Percentiles rank a stretch among this genome's conserved stretches.
Evolutionary conservation across 768 basidiomycete genomes (phyloP).

Genomic region (Leccinum truebloodii): DNA sequence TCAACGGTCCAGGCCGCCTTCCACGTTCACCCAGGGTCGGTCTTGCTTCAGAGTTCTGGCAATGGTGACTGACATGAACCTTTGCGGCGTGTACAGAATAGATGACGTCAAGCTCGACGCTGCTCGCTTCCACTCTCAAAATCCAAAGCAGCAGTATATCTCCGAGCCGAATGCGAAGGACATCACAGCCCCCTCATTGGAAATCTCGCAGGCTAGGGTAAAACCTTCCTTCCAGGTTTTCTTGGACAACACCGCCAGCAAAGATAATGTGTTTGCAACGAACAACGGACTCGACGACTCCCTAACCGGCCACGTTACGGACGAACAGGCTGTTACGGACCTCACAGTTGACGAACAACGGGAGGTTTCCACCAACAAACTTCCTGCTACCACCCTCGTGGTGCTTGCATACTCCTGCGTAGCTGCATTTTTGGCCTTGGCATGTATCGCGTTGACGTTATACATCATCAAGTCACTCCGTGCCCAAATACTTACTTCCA

Average conservation of each 20-base stretch:
- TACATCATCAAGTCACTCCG: constrained; percentile 24
- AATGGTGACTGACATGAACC: constrained; percentile 14
- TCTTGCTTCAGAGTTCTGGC: constrained; percentile 18
- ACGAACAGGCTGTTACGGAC: not conserved
- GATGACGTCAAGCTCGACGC: constrained; percentile 22
- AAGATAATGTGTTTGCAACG: constrained; percentile 22
- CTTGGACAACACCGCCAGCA: constrained; percentile 25
- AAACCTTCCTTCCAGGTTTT: constrained; percentile 22
- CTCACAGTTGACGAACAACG: not conserved
- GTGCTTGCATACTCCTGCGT: constrained; percentile 30
- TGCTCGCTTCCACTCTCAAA: constrained; percentile 34
- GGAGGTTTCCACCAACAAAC: not conserved
- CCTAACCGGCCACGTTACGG: not conserved
- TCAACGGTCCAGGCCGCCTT: constrained; percentile 37
- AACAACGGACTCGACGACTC: constrained; percentile 6
- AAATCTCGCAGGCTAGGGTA: constrained; percentile 7
- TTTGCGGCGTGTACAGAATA: constrained; percentile 17
- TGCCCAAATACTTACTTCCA: constrained; percentile 22
- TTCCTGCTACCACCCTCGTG: constrained; percentile 11
- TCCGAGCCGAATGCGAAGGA: constrained; percentile 29
- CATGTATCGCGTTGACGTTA: constrained; percentile 22
- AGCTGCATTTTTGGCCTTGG: constrained; percentile 25
- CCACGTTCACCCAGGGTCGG: constrained; percentile 38
- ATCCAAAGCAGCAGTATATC: constrained; percentile 33
- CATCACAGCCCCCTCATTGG: constrained; percentile 33